Percentiles rank a stretch among this genome's conserved stretches.
Evolutionary conservation across 208 protist genomes (phyloP).

Genomic region (Wallacemonas collosoma): DNA sequence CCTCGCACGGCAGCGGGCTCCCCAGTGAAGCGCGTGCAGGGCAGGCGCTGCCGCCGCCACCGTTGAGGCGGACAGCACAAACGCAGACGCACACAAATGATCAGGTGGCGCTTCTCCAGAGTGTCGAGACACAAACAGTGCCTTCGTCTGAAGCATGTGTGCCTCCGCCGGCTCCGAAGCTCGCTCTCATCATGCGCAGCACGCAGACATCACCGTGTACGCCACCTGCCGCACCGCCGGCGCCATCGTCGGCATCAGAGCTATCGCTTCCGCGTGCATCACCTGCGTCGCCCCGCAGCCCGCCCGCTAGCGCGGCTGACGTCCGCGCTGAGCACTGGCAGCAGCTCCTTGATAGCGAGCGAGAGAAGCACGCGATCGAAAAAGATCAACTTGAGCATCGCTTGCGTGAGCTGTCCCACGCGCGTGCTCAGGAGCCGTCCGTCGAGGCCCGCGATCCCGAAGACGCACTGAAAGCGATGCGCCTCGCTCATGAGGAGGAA

Average conservation of each 20-base stretch:
- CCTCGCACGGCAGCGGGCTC: not conserved
- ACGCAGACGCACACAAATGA: no score
- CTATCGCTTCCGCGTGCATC: not conserved
- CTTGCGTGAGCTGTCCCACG: slow-evolving; percentile 18
- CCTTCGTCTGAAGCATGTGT: no score
- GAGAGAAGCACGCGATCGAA: slow-evolving; percentile 33
- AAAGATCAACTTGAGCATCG: slow-evolving; percentile 33
- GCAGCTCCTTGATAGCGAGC: slow-evolving; percentile 33
- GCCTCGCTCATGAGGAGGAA: slow-evolving; percentile 8
- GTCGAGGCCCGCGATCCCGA: slow-evolving; percentile 11
- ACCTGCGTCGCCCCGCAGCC: not conserved
- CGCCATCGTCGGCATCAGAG: not conserved
- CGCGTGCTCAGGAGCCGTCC: slow-evolving; percentile 15
- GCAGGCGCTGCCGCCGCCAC: no score
- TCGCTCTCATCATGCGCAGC: not conserved
- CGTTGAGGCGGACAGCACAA: no score
- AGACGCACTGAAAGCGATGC: slow-evolving; percentile 19
- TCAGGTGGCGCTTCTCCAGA: no score
- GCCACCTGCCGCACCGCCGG: not conserved
- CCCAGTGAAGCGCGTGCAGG: no score
- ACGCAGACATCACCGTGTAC: not conserved
- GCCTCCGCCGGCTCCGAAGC: not conserved
- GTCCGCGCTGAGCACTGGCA: slow-evolving; percentile 39
- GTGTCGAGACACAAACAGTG: no score
- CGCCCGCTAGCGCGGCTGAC: slow-evolving; percentile 18